These are phyloP conservation scores for Miscanthus lutarioriparius DNA, from an alignment of 176 grass and related monocot species.

Conservation along the genomic window DNA sequence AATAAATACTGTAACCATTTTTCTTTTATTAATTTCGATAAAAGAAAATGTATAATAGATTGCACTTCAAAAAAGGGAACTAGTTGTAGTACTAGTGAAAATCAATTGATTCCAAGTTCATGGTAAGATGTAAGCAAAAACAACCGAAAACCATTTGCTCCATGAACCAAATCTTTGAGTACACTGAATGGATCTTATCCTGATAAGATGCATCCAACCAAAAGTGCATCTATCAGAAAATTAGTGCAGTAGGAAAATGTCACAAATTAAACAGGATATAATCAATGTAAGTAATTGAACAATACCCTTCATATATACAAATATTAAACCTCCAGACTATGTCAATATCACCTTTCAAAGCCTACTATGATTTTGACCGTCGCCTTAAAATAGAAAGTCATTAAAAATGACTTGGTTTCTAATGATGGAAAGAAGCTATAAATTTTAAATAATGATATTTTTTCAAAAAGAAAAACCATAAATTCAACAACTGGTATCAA, in stretches of 20 bases:
- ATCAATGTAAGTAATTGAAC: neutral
- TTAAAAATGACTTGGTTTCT: constrained; percentile 2
- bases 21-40: neutral
- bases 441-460: neutral
- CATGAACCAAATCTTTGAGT: neutral
- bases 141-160: neutral
- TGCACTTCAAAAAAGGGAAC: neutral
- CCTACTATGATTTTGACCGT: neutral
- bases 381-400: constrained; percentile 1
- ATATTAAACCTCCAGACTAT: neutral
- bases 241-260: neutral
- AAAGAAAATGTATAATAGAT: neutral
- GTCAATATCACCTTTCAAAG: constrained; percentile 11
- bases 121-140: neutral
- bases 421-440: constrained; percentile 18
- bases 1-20: neutral
- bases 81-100: neutral
- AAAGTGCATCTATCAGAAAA: constrained; percentile 15
- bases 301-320: neutral
- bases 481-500: constrained; percentile 14
- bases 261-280: neutral
- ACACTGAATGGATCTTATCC: constrained; percentile 1
- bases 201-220: neutral
- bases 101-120: constrained; percentile 1
- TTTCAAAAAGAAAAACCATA: neutral